These are phyloP conservation scores for Fusarium multiceps DNA, from an alignment of 2,329 filamentous ascomycete species.

Conservation along the genomic window DNA sequence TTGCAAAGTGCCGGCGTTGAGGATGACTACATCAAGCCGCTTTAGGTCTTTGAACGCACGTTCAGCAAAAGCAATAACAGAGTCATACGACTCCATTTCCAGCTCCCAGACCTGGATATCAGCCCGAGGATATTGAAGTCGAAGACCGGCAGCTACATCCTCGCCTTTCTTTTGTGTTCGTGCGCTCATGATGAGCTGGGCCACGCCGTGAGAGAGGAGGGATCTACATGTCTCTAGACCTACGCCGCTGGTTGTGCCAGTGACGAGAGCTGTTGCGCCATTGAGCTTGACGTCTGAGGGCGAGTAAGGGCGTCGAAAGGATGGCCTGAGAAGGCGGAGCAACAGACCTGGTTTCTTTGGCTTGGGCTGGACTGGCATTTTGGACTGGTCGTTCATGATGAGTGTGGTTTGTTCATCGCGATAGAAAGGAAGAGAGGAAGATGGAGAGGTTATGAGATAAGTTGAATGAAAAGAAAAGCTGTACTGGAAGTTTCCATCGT, in stretches of 20 bases:
- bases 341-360: neutral
- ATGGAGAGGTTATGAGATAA: neutral
- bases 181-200: neutral
- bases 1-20: neutral
- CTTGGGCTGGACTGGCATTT: neutral
- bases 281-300: neutral
- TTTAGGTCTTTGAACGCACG: neutral
- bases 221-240: neutral
- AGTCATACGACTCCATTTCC: constrained; percentile 1
- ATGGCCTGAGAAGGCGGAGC: neutral
- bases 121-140: neutral
- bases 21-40: constrained; percentile 1
- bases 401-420: neutral
- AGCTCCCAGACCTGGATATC: neutral
- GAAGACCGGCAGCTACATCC: neutral
- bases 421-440: neutral
- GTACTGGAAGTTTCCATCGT: neutral
- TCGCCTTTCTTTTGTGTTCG: neutral
- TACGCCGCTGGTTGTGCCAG: neutral
- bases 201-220: neutral
- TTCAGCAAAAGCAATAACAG: neutral
- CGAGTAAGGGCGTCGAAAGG: neutral
- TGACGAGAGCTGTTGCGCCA: neutral
- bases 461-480: neutral
- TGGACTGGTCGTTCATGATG: neutral